Evolutionary conservation across 1,284 basidiomycete genomes (phyloP).

Genomic region (Termitomyces sp.): DNA sequence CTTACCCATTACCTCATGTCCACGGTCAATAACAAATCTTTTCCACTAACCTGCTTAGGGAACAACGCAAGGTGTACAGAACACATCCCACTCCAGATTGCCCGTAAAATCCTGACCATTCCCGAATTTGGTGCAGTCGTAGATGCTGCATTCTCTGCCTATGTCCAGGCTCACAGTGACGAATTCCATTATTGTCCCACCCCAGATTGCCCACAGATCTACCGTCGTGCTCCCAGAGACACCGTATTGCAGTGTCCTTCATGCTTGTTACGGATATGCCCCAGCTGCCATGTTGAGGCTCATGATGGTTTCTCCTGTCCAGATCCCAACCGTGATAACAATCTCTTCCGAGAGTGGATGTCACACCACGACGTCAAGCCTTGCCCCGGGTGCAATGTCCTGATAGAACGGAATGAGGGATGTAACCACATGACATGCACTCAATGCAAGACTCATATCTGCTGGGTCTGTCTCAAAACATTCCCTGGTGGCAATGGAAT

Average conservation of each 20-base stretch:
- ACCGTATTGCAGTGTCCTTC: conserved; percentile 63
- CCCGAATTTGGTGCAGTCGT: conserved; percentile 49
- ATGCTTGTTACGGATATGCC: conserved; percentile 64
- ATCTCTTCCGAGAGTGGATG: conserved; percentile 57
- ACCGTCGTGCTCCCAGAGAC: conserved; percentile 46
- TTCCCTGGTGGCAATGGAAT: conserved; percentile 52
- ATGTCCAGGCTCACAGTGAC: conserved; percentile 49
- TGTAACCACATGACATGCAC: conserved; percentile 76
- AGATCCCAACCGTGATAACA: conserved; percentile 48
- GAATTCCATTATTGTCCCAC: conserved; percentile 72
- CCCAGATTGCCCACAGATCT: conserved; percentile 68
- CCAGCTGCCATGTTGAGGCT: conserved; percentile 56
- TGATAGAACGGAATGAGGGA: conserved; percentile 65
- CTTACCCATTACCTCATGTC: conserved; percentile 52
- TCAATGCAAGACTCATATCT: conserved; percentile 66
- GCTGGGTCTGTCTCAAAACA: conserved; percentile 68
- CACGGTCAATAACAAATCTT: conserved; percentile 51
- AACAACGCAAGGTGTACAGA: conserved; percentile 50
- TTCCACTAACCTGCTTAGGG: conserved; percentile 66
- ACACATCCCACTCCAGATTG: conserved; percentile 46
- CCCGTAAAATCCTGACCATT: conserved; percentile 44
- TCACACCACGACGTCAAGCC: conserved; percentile 56
- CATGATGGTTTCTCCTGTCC: conserved; percentile 63
- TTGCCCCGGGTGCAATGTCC: conserved; percentile 62
- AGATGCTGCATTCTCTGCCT: conserved; percentile 50